phyloP scores from a whole-genome alignment of 495 filamentous ascomycete genomes.

The Rostrohypoxylon terebratum region DNA sequence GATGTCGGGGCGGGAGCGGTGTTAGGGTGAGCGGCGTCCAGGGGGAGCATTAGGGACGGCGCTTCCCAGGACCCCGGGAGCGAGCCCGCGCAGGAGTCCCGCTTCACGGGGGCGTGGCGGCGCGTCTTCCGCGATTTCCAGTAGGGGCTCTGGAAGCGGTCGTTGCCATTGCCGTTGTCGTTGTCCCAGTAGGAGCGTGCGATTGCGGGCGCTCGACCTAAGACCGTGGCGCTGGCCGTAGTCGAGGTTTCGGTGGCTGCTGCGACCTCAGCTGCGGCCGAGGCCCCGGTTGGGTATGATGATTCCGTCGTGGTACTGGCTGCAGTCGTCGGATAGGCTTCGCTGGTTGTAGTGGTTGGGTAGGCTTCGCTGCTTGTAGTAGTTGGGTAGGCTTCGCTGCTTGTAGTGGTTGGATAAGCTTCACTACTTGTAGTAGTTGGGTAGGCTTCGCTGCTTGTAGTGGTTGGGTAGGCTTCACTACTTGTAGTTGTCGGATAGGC shows the following conservation, averaged over 20 bases:
- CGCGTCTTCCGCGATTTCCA: not conserved
- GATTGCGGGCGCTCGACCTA: too few species aligned
- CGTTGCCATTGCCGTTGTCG: not conserved
- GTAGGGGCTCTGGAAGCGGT: not conserved
- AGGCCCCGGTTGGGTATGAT: not conserved
- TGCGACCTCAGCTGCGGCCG: not conserved
- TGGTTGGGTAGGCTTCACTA: too few species aligned
- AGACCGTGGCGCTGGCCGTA: not conserved
- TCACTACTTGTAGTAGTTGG: not conserved
- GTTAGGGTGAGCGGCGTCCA: constrained; percentile 67
- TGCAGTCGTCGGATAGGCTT: too few species aligned
- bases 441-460: not conserved
- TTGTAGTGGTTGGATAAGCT: not conserved
- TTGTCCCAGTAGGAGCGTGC: not conserved
- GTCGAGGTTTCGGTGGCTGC: not conserved
- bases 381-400: not conserved
- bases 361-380: not conserved
- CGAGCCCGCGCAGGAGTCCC: constrained; percentile 60
- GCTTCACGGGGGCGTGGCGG: constrained; percentile 51
- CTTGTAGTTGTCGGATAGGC: not conserved
- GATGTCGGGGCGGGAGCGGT: constrained; percentile 63
- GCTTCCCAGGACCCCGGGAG: constrained; percentile 66
- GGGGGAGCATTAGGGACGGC: constrained; percentile 75
- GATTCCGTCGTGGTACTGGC: too few species aligned
- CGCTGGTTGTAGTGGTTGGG: not conserved